Percentiles rank a stretch among this genome's conserved stretches.
phyloP scores from a whole-genome alignment of 305 asterid genomes.

The Solanum hybrid region DNA sequence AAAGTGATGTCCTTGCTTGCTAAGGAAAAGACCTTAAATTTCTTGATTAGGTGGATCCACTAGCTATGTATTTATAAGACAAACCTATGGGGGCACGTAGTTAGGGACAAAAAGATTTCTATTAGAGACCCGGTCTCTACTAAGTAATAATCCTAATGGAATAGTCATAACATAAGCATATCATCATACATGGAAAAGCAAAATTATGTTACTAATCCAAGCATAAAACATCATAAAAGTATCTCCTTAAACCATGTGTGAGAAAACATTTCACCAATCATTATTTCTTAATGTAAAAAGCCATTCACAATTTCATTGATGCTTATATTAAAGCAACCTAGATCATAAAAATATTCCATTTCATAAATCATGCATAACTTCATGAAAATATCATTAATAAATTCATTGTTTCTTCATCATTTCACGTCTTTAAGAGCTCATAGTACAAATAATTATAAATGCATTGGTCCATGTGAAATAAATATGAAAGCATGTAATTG shows the following conservation, averaged over 20 bases:
- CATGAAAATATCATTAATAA: not conserved
- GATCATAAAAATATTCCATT: not conserved
- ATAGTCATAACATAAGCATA: not conserved
- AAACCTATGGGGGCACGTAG: not conserved
- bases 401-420: not conserved
- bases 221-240: not conserved
- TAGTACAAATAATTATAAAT: not conserved
- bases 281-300: not conserved
- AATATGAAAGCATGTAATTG: not conserved
- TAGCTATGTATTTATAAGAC: not conserved
- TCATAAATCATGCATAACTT: not conserved
- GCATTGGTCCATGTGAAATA: not conserved
- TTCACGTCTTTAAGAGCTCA: not conserved
- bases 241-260: not conserved
- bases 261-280: not conserved
- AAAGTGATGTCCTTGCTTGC: not conserved
- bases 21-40: not conserved
- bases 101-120: not conserved
- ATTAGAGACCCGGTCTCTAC: not conserved
- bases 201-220: not conserved
- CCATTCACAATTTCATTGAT: not conserved
- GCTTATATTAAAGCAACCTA: not conserved
- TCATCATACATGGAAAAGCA: not conserved
- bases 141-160: not conserved
- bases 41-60: not conserved